Conservation (phyloP, 305 asterid genomes). For the Salvia sclarea region DNA sequence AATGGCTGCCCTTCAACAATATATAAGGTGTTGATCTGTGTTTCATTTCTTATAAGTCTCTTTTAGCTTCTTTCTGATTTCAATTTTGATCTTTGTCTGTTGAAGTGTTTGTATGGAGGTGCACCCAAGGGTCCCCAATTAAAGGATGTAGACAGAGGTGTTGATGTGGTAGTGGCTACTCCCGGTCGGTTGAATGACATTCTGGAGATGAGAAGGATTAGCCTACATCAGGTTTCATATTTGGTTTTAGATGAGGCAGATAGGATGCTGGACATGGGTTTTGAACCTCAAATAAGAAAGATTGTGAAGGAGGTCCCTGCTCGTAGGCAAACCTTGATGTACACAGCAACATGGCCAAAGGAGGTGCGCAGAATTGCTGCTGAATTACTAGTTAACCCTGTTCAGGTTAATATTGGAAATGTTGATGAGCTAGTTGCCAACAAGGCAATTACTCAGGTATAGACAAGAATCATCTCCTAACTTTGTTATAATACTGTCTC, state of each 20-base stretch:
- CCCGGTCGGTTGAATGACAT: conserved; percentile 98
- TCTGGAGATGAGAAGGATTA: conserved; percentile 88
- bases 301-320: conserved; percentile 92
- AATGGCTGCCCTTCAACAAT: not conserved
- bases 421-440: conserved; percentile 93
- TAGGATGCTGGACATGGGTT: conserved; percentile 99
- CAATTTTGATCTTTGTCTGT: conserved; percentile 19
- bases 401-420: conserved; percentile 95
- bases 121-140: conserved; percentile 91
- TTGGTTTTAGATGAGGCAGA: conserved; percentile 99
- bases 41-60: not conserved
- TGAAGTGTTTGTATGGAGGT: conserved; percentile 87
- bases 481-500: conserved; percentile 8
- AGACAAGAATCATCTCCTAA: not conserved
- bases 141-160: conserved; percentile 82
- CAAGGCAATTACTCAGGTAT: conserved; percentile 96
- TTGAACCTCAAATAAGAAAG: conserved; percentile 99
- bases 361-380: conserved; percentile 98
- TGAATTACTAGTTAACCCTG: conserved; percentile 79
- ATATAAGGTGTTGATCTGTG: not conserved
- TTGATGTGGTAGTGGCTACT: conserved; percentile 94
- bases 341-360: conserved; percentile 99
- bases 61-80: conserved; percentile 28
- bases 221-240: conserved; percentile 85
- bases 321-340: conserved; percentile 94